Evolutionary conservation across 2,329 filamentous ascomycete genomes (phyloP).

Genomic region (Paracoccidioides brasiliensis): DNA sequence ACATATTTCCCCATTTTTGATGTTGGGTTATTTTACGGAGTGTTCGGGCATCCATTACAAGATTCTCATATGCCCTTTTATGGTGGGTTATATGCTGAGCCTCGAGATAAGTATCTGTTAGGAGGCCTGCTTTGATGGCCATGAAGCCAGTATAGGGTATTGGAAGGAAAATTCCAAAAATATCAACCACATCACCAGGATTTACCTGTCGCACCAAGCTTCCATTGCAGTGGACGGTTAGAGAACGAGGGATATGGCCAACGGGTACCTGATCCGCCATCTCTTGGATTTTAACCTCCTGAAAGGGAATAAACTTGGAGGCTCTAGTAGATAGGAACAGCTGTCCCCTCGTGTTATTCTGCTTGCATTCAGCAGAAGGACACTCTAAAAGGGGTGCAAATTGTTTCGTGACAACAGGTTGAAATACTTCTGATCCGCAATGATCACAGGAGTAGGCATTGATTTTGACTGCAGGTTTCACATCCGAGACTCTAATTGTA

Average conservation of each 20-base stretch:
- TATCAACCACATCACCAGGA: slow-evolving; percentile 86
- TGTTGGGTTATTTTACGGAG: slow-evolving; percentile 76
- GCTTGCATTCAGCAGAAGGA: slow-evolving; percentile 76
- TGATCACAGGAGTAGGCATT: slow-evolving; percentile 96
- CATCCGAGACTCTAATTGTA: slow-evolving; percentile 86
- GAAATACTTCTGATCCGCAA: slow-evolving; percentile 94
- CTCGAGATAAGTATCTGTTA: slow-evolving; percentile 94
- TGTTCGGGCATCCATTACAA: slow-evolving; percentile 67
- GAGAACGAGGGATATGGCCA: slow-evolving; percentile 83
- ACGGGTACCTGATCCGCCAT: slow-evolving; percentile 99
- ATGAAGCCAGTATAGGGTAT: slow-evolving; percentile 99
- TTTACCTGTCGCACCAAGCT: slow-evolving; percentile 75
- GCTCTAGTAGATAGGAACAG: slow-evolving; percentile 89
- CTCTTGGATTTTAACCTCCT: slow-evolving; percentile 97
- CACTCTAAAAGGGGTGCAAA: slow-evolving; percentile 80
- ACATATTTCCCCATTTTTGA: slow-evolving; percentile 75
- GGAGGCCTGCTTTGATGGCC: slow-evolving; percentile 86
- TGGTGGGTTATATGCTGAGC: slow-evolving; percentile 88
- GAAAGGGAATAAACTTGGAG: slow-evolving; percentile 93
- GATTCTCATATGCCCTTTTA: slow-evolving; percentile 95
- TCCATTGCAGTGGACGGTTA: slow-evolving; percentile 83
- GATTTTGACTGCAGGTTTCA: slow-evolving; percentile 94
- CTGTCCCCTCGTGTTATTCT: slow-evolving; percentile 85
- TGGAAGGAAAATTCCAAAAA: slow-evolving; percentile 89
- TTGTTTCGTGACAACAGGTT: slow-evolving; percentile 81